Evolutionary conservation across 129 eudicot species (phyloP), one percentile per base, ranked within the genome.

Genomic region (Kitagawia praeruptora): DNA sequence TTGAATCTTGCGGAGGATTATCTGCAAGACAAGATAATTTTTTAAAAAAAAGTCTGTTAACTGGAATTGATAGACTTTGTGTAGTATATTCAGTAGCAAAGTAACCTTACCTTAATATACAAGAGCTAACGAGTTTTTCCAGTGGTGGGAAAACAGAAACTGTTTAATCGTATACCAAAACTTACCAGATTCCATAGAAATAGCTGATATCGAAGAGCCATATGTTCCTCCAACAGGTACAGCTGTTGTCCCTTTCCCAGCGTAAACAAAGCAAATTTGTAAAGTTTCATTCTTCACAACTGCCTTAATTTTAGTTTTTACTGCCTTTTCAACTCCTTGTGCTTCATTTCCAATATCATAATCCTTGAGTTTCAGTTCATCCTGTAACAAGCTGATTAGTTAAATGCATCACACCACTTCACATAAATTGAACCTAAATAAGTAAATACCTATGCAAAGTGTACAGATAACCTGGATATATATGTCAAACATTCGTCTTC

Each of bases 401-500:
- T 78, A 23, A 42, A 73, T 72, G 27, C 70, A 48, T 38, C 69
- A 7, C 1, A 6, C 0, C 1, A 42, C 7, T 6, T 42, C 15
- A 34, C 37, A 34, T 34, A 34, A 34, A 34, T 34, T 34, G 37
- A 34, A 34, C 37, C 37, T 34, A 34, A 34, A 34, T 34, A 34
- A 34, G 37, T 15, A 73, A 15, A 51, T 10, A 74, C 2, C 49
- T 25, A 19, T 28, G 6, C 6, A 46, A n/a, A 45, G 31, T 45
- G 23, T 27, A 28, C 37, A 27, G n/a, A 14, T 48, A 31, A 92
- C 97, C 97, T 92, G 96, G 70, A 92, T 83, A 85, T 92, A 92
- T 51, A 92, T 84, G 83, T 92, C 88, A 83, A 92, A 92, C 12
- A 90, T 63, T 75, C 98, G 88, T 80, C 85, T 87, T 44, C 98